A percentile compares a stretch with the other conserved stretches of the same genome.
phyloP scores from a whole-genome alignment of 345 rosid species.

The Raphanus sativus region DNA sequence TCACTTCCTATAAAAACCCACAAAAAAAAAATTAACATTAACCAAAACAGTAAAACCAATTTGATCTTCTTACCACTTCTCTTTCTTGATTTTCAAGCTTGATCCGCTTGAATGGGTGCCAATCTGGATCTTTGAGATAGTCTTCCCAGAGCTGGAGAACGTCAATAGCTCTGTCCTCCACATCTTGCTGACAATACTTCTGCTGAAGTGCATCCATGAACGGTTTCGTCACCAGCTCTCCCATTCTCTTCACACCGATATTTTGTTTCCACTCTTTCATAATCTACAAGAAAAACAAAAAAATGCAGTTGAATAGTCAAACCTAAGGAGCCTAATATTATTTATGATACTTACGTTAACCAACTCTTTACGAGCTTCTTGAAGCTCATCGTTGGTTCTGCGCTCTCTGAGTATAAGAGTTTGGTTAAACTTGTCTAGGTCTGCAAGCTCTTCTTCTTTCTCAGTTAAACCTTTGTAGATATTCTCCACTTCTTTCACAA shows the following conservation, averaged over 20 bases:
- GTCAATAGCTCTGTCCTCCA: slow-evolving; percentile 69
- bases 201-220: slow-evolving; percentile 76
- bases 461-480: slow-evolving; percentile 58
- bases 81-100: slow-evolving; percentile 48
- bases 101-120: slow-evolving; percentile 79
- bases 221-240: slow-evolving; percentile 80
- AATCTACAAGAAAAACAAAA: slow-evolving; percentile 45
- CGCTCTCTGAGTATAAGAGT: slow-evolving; percentile 76
- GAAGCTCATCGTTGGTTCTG: slow-evolving; percentile 84
- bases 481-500: slow-evolving; percentile 56
- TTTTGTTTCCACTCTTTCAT: slow-evolving; percentile 52
- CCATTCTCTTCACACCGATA: slow-evolving; percentile 89
- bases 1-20: slow-evolving; percentile 40
- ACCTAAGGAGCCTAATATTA: background rate
- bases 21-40: background rate
- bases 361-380: slow-evolving; percentile 89
- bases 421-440: slow-evolving; percentile 71
- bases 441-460: slow-evolving; percentile 69
- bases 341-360: slow-evolving; percentile 51
- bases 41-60: background rate
- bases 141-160: slow-evolving; percentile 89
- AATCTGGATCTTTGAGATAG: slow-evolving; percentile 78
- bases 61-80: slow-evolving; percentile 47
- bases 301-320: slow-evolving; percentile 16
- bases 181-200: slow-evolving; percentile 66